phyloP scores from a whole-genome alignment of 192 early-diverging fungal species.

The Jimgerdemannia lactiflua region DNA sequence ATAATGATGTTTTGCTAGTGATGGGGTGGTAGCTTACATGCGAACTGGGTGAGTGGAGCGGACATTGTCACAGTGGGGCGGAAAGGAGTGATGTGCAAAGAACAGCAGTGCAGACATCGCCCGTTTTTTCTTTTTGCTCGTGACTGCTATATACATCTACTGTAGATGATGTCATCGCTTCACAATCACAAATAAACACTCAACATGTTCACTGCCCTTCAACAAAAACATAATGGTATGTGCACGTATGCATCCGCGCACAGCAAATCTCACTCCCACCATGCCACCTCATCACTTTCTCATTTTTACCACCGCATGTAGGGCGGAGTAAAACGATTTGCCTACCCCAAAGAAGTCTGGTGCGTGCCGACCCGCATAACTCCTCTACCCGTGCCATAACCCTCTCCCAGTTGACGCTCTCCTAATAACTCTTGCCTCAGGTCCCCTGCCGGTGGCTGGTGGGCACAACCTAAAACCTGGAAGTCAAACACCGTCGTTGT shows the following conservation, averaged over 20 bases:
- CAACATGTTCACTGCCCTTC: too few species aligned
- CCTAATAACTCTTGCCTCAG: constrained; percentile 10
- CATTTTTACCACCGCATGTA: constrained; percentile 1
- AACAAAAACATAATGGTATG: too few species aligned
- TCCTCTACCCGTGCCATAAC: neutral
- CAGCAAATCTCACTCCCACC: too few species aligned
- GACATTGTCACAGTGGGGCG: constrained; percentile 9
- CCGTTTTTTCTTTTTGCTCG: too few species aligned
- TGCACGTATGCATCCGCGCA: too few species aligned
- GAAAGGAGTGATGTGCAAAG: constrained; percentile 6
- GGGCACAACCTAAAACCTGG: constrained; percentile 41
- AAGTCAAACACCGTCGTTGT: constrained; percentile 40
- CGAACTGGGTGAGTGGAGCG: constrained; percentile 48
- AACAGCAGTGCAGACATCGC: neutral
- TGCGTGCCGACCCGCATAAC: constrained; percentile 6
- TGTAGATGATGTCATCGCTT: too few species aligned
- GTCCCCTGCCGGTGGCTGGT: constrained; percentile 50
- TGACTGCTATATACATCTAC: too few species aligned
- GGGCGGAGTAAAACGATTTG: constrained; percentile 29
- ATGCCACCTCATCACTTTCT: too few species aligned
- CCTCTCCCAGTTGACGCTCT: neutral
- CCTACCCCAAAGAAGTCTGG: constrained; percentile 40
- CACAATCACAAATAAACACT: too few species aligned
- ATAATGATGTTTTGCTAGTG: neutral
- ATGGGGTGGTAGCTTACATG: constrained; percentile 34